These are phyloP conservation scores for Dioscorea zingiberensis DNA, from an alignment of 106 monocot species.

Conservation along the genomic window DNA sequence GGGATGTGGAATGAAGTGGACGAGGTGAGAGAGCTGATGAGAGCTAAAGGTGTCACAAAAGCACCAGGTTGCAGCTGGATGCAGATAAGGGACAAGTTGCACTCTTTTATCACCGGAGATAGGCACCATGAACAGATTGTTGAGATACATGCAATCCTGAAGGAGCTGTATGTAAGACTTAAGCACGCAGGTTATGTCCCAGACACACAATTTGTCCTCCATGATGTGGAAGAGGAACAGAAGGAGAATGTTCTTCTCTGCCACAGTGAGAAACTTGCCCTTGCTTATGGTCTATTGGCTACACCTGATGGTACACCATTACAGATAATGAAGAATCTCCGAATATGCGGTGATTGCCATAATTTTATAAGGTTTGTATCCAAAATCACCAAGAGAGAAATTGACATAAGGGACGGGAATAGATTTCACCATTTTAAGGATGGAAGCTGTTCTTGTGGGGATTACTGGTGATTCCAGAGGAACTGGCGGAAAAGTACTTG, in stretches of 20 bases:
- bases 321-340: conserved; percentile 45
- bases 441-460: conserved; percentile 41
- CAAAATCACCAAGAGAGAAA: conserved; percentile 11
- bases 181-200: conserved; percentile 45
- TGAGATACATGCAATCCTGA: conserved; percentile 27
- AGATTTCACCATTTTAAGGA: conserved; percentile 39
- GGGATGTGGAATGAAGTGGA: conserved; percentile 52
- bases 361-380: conserved; percentile 37
- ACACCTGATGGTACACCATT: conserved; percentile 16
- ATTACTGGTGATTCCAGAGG: conserved; percentile 44
- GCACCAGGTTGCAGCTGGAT: conserved; percentile 67
- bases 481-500: neutral
- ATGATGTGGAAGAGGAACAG: conserved; percentile 56
- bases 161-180: conserved; percentile 18
- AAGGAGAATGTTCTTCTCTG: conserved; percentile 29
- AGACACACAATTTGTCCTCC: conserved; percentile 42
- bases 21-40: conserved; percentile 55
- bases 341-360: conserved; percentile 58
- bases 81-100: conserved; percentile 33
- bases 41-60: conserved; percentile 35
- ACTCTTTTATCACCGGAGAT: conserved; percentile 36
- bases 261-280: conserved; percentile 53
- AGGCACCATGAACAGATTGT: conserved; percentile 30
- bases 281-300: conserved; percentile 31
- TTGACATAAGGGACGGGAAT: conserved; percentile 33